Conservation (phyloP, 345 rosid species). For the Heritiera fomes region DNA sequence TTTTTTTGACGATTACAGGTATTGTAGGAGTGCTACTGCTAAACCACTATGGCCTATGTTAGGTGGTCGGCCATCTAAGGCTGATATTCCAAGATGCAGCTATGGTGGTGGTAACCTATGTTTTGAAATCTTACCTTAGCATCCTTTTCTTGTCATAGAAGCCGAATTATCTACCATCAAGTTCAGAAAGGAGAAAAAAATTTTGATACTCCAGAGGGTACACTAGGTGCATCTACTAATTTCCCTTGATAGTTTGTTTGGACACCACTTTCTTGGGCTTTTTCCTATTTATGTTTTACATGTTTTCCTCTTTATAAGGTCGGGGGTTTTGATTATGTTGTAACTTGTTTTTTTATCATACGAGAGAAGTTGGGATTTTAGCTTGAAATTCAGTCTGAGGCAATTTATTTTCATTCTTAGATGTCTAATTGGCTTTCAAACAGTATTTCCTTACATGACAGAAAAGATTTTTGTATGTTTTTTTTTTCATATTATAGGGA, state of each 20-base stretch:
- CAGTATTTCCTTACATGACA: not conserved
- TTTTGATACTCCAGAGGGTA: slow-evolving; percentile 30
- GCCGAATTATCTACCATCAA: not conserved
- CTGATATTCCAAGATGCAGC: slow-evolving; percentile 73
- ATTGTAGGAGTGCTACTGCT: slow-evolving; percentile 44
- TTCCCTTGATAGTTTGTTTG: slow-evolving; percentile 1
- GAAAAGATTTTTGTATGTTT: not conserved
- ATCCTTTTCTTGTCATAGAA: not conserved
- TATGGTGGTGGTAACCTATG: slow-evolving; percentile 61
- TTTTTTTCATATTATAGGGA: too few relatives aligned
- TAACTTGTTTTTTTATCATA: not conserved
- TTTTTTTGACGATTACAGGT: slow-evolving; percentile 31
- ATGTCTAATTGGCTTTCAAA: not conserved
- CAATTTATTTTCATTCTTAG: not conserved
- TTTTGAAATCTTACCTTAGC: slow-evolving; percentile 41
- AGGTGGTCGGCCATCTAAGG: slow-evolving; percentile 60
- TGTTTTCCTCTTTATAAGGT: not conserved
- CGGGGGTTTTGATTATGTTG: not conserved
- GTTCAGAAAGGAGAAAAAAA: too few relatives aligned
- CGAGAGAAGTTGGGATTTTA: not conserved
- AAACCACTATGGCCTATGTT: slow-evolving; percentile 78
- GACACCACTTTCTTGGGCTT: not conserved
- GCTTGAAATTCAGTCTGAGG: not conserved
- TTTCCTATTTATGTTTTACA: not conserved
- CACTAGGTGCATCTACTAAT: slow-evolving; percentile 40